Conservation (phyloP, 1,284 basidiomycete species). For the Apiotrichum porosum region DNA sequence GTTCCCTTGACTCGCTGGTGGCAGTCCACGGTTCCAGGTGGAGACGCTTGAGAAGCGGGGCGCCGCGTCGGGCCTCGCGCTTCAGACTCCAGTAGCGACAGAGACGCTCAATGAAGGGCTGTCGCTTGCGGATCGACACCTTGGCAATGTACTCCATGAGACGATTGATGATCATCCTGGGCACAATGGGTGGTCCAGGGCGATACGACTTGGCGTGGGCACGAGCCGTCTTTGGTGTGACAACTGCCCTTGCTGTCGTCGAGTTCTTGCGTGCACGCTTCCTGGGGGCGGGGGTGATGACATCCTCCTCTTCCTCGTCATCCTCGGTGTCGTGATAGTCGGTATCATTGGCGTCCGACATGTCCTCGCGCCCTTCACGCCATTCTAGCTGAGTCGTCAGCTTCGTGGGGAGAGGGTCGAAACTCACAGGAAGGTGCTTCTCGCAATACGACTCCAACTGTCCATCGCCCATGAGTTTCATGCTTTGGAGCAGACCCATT, state of each 20-base stretch:
- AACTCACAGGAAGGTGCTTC: conserved; percentile 76
- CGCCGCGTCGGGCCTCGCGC: conserved; percentile 84
- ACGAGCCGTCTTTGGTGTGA: conserved; percentile 51
- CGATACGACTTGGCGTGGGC: conserved; percentile 56
- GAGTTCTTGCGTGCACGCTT: conserved; percentile 17
- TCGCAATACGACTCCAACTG: conserved; percentile 74
- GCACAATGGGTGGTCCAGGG: conserved; percentile 54
- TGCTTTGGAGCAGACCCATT: conserved; percentile 73
- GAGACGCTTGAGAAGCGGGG: conserved; percentile 85
- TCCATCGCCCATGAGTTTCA: conserved; percentile 64
- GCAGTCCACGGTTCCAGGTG: conserved; percentile 98
- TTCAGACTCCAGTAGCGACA: conserved; percentile 97
- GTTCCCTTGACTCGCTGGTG: conserved; percentile 58
- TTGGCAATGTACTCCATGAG: conserved; percentile 73
- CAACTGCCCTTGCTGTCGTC: conserved; percentile 5
- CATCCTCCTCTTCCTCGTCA: conserved; percentile 47
- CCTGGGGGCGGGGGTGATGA: conserved; percentile 18
- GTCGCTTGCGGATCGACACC: conserved; percentile 69
- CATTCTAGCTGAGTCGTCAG: conserved; percentile 19
- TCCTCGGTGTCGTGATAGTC: conserved; percentile 40
- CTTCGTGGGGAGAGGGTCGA: background rate
- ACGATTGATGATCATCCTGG: conserved; percentile 56
- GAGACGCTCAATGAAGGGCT: conserved; percentile 69
- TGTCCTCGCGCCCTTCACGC: conserved; percentile 29
- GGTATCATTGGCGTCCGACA: conserved; percentile 17